These are phyloP conservation scores for Tieghemiomyces parasiticus DNA, from an alignment of 192 early-diverging fungal genomes.

Conservation along the genomic window DNA sequence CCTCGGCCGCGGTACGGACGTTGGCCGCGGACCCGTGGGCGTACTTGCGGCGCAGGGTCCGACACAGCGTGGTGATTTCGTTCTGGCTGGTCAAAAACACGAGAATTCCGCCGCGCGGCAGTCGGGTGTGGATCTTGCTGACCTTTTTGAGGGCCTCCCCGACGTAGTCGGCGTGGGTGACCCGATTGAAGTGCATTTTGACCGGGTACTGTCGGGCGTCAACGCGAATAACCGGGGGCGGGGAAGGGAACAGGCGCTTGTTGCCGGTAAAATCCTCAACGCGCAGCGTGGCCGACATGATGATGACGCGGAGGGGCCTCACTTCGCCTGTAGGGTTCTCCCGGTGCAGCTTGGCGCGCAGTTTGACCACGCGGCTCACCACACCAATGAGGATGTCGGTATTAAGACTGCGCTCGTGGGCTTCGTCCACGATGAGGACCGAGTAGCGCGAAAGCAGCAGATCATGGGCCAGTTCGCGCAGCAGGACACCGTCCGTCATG, in stretches of 20 bases:
- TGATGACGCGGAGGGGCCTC: conserved; percentile 78
- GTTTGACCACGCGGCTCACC: conserved; percentile 69
- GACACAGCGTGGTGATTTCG: conserved; percentile 71
- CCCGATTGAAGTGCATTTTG: conserved; percentile 79
- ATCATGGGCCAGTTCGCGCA: conserved; percentile 82
- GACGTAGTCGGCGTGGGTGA: conserved; percentile 85
- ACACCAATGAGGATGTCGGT: conserved; percentile 98
- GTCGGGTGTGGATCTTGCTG: conserved; percentile 77
- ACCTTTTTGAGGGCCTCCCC: conserved; percentile 82
- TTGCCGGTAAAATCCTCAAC: conserved; percentile 92
- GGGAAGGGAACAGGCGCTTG: conserved; percentile 48
- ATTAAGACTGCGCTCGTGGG: conserved; percentile 94
- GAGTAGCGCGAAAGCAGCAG: conserved; percentile 87
- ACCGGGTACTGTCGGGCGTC: conserved; percentile 86
- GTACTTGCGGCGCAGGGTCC: conserved; percentile 57
- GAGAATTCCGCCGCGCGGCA: conserved; percentile 90
- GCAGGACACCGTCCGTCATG: conserved; percentile 98
- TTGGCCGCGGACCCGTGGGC: conserved; percentile 20
- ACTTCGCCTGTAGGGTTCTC: conserved; percentile 27
- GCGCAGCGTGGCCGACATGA: conserved; percentile 98
- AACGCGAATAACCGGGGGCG: conserved; percentile 81
- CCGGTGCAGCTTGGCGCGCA: conserved; percentile 49
- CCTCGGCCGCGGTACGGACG: not conserved
- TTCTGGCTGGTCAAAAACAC: conserved; percentile 92
- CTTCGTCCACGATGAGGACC: conserved; percentile 94